phyloP scores from a whole-genome alignment of 1,139 yeast genomes.

The Zygosaccharomyces pseudobailii region DNA sequence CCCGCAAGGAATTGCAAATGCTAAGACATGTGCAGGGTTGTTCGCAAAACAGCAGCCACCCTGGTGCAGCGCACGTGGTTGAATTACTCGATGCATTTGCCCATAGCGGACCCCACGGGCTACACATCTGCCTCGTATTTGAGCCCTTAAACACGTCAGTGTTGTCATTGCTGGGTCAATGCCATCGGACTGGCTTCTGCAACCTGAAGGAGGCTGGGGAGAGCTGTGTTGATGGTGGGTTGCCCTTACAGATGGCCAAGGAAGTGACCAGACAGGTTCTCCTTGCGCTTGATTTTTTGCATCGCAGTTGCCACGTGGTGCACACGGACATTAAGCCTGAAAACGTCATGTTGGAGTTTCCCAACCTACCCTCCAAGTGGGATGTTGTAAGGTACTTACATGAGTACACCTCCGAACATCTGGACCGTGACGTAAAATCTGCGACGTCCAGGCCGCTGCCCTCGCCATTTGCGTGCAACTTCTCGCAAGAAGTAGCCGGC shows the following conservation, averaged over 20 bases:
- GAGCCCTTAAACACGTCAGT: slow-evolving; percentile 84
- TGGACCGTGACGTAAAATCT: not conserved
- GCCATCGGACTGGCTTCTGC: slow-evolving; percentile 13
- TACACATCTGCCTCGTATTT: slow-evolving; percentile 83
- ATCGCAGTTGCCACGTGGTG: slow-evolving; percentile 80
- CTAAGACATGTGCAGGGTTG: slow-evolving; percentile 41
- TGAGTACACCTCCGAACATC: slow-evolving; percentile 1
- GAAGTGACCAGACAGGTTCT: slow-evolving; percentile 77
- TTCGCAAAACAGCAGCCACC: slow-evolving; percentile 47
- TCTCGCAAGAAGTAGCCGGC: slow-evolving; percentile 38
- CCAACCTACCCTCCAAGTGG: slow-evolving; percentile 21
- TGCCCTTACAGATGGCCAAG: slow-evolving; percentile 69
- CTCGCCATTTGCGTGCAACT: slow-evolving; percentile 60
- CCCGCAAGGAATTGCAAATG: slow-evolving; percentile 74
- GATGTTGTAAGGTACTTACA: slow-evolving; percentile 66
- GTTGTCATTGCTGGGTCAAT: slow-evolving; percentile 28
- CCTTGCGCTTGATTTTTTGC: slow-evolving; percentile 73
- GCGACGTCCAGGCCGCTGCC: slow-evolving; percentile 39
- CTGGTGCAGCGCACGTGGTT: slow-evolving; percentile 69
- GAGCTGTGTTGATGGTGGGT: slow-evolving; percentile 44
- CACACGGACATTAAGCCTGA: slow-evolving; percentile 92
- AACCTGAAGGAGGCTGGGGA: slow-evolving; percentile 1
- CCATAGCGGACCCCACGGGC: slow-evolving; percentile 76
- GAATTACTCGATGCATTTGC: slow-evolving; percentile 69
- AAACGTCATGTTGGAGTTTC: slow-evolving; percentile 75